Conservation (phyloP, 2,329 filamentous ascomycete species). For the Pyrenophora graminea region DNA sequence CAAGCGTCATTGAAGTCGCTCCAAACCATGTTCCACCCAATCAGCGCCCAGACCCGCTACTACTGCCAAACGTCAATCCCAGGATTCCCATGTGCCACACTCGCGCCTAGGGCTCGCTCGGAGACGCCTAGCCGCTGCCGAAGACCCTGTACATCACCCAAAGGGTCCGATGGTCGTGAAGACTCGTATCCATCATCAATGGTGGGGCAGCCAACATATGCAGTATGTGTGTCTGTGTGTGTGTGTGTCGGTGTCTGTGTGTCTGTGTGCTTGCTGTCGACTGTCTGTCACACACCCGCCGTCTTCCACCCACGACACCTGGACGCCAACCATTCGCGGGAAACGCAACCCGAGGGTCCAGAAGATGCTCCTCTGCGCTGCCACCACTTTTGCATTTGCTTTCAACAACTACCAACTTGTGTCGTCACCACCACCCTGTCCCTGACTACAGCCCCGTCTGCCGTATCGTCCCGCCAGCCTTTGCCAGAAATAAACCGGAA, state of each 20-base stretch:
- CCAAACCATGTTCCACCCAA: constrained; percentile 19
- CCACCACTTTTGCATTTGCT: background rate
- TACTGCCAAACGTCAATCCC: constrained; percentile 17
- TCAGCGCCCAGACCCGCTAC: constrained; percentile 9
- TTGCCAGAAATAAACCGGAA: constrained; percentile 18
- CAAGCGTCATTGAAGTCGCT: constrained; percentile 35
- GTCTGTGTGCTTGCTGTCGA: too few relatives aligned
- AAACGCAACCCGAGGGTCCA: background rate
- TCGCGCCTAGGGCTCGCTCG: constrained; percentile 4
- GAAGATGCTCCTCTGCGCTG: background rate
- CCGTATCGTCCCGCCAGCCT: constrained; percentile 4
- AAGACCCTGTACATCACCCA: constrained; percentile 15
- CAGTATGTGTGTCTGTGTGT: too few relatives aligned
- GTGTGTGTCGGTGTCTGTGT: background rate
- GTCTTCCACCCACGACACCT: background rate
- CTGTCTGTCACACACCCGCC: background rate
- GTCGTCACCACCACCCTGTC: background rate
- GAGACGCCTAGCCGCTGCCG: constrained; percentile 7
- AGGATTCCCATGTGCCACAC: constrained; percentile 19
- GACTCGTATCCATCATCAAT: constrained; percentile 12
- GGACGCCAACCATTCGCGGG: background rate
- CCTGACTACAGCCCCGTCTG: constrained; percentile 8
- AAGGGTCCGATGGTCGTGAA: constrained; percentile 18
- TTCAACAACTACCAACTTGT: background rate
- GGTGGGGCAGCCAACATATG: background rate